A percentile compares a stretch with the other conserved stretches of the same genome.
Evolutionary conservation across 768 basidiomycete species (phyloP).

Genomic region (Suillus hirtellus): DNA sequence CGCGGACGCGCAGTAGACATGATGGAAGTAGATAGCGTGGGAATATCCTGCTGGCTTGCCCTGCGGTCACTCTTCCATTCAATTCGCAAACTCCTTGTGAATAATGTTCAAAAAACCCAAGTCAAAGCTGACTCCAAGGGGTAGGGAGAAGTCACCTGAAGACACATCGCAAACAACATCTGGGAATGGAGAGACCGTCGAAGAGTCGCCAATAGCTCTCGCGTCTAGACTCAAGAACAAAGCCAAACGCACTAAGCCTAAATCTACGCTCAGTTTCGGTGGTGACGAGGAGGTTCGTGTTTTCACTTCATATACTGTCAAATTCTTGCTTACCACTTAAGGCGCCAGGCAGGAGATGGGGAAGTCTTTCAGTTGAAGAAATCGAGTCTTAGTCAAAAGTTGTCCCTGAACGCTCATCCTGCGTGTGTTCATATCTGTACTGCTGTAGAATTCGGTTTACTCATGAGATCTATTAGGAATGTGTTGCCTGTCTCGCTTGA

Average conservation of each 20-base stretch:
- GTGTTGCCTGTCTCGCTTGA: slow-evolving; percentile 49
- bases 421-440: slow-evolving; percentile 37
- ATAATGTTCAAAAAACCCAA: slow-evolving; percentile 47
- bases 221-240: slow-evolving; percentile 73
- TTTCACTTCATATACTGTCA: slow-evolving; percentile 13
- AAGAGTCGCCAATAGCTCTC: slow-evolving; percentile 60
- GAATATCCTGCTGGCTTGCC: slow-evolving; percentile 17
- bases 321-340: slow-evolving; percentile 28
- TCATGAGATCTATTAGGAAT: slow-evolving; percentile 33
- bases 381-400: slow-evolving; percentile 69
- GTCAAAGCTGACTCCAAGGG: slow-evolving; percentile 39
- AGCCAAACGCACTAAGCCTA: slow-evolving; percentile 62
- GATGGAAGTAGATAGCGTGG: slow-evolving; percentile 26
- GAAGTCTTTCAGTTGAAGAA: slow-evolving; percentile 82
- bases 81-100: slow-evolving; percentile 30
- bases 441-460: slow-evolving; percentile 11
- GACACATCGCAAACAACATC: slow-evolving; percentile 23
- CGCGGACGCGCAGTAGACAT: slow-evolving; percentile 42
- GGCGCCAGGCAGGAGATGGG: slow-evolving; percentile 51
- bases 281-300: slow-evolving; percentile 60
- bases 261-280: slow-evolving; percentile 78
- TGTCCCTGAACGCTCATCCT: slow-evolving; percentile 56
- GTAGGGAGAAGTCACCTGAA: slow-evolving; percentile 33
- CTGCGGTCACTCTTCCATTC: neutral
- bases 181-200: slow-evolving; percentile 28